Conservation (phyloP, 2,329 filamentous ascomycete species). For the Colletotrichum trifolii region DNA sequence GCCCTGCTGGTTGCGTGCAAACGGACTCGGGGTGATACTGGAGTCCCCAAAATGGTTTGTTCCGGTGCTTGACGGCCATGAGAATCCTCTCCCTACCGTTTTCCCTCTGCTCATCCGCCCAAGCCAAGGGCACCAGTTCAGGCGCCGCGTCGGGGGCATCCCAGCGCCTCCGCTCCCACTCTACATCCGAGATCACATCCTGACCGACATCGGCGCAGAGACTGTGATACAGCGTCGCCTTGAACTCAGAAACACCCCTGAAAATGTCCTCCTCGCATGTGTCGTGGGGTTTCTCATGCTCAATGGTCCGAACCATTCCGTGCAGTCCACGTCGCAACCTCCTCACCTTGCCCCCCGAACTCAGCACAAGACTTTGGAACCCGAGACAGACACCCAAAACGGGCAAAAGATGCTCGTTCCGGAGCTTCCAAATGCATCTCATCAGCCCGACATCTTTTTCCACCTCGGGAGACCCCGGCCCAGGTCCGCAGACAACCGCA, state of each 20-base stretch:
- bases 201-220: slow-evolving; percentile 67
- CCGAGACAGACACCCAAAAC: slow-evolving; percentile 91
- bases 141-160: slow-evolving; percentile 45
- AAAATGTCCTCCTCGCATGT: slow-evolving; percentile 69
- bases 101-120: slow-evolving; percentile 62
- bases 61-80: slow-evolving; percentile 79
- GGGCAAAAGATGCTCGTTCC: slow-evolving; percentile 71
- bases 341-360: slow-evolving; percentile 74
- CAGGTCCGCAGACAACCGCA: slow-evolving; percentile 90
- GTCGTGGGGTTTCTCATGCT: slow-evolving; percentile 55
- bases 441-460: slow-evolving; percentile 86
- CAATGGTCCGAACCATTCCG: slow-evolving; percentile 79
- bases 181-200: slow-evolving; percentile 47
- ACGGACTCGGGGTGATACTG: slow-evolving; percentile 94
- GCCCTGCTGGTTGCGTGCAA: slow-evolving; percentile 78
- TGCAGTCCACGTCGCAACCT: slow-evolving; percentile 80
- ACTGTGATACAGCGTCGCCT: slow-evolving; percentile 82
- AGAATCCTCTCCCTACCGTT: slow-evolving; percentile 64
- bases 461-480: slow-evolving; percentile 82
- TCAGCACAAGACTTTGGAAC: slow-evolving; percentile 82
- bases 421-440: slow-evolving; percentile 77
- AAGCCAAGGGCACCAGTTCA: slow-evolving; percentile 69
- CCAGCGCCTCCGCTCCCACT: slow-evolving; percentile 56
- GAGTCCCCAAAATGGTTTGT: slow-evolving; percentile 83
- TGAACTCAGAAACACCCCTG: slow-evolving; percentile 65